Conservation (phyloP, 1,139 yeast species). For the Scheffersomyces titani region DNA sequence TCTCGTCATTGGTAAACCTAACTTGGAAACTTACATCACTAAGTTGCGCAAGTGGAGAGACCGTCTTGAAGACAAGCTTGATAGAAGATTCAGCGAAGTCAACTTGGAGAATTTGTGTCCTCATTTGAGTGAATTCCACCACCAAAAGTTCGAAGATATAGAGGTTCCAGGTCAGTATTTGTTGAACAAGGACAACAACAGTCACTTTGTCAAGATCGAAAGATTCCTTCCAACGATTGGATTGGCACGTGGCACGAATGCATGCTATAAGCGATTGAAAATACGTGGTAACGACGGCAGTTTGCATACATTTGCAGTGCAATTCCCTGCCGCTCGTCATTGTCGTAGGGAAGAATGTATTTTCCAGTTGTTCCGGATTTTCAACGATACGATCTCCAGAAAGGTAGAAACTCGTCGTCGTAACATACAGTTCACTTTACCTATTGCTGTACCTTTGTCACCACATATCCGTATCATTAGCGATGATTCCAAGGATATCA, state of each 20-base stretch:
- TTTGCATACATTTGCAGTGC: slow-evolving; percentile 90
- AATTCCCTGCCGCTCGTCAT: slow-evolving; percentile 97
- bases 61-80: slow-evolving; percentile 86
- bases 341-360: slow-evolving; percentile 95
- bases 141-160: slow-evolving; percentile 95
- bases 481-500: slow-evolving; percentile 75
- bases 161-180: slow-evolving; percentile 97
- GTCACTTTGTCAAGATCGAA: slow-evolving; percentile 89
- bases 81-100: slow-evolving; percentile 73
- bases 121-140: slow-evolving; percentile 94
- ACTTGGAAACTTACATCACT: slow-evolving; percentile 80
- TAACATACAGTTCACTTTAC: slow-evolving; percentile 81
- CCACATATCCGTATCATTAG: slow-evolving; percentile 92
- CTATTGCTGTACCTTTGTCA: slow-evolving; percentile 90
- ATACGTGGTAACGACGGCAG: slow-evolving; percentile 95
- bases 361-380: slow-evolving; percentile 85
- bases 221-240: slow-evolving; percentile 89
- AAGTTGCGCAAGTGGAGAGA: slow-evolving; percentile 92
- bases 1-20: slow-evolving; percentile 84
- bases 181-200: slow-evolving; percentile 77
- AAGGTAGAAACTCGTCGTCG: slow-evolving; percentile 89
- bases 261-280: slow-evolving; percentile 87
- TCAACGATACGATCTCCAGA: slow-evolving; percentile 76
- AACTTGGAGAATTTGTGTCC: slow-evolving; percentile 91
- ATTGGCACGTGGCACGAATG: slow-evolving; percentile 84